Base-by-base conservation (phyloP, 164 flowering plant species). In the Sedum album region DNA sequence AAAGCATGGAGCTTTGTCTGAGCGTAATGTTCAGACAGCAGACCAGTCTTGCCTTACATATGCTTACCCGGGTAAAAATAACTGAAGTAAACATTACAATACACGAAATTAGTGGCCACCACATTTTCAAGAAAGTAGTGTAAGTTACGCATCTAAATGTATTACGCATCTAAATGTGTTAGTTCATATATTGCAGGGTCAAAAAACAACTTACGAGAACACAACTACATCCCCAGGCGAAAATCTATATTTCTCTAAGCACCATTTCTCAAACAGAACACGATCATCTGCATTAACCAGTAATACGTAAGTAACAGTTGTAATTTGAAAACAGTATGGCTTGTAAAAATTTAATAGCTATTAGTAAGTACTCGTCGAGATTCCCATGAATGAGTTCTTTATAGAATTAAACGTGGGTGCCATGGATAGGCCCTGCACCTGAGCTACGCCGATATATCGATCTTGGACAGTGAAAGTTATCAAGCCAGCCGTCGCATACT, bases 381-480 rank as follows among this genome's bases (percentile, higher is more conserved):
- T 20, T 49, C 55, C 55, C 23, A 49, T 20, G 55, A 49, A 49
- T 17, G 55, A 49, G 55, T 49, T 49, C 55, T 49, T 23, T 49
- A 5, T 49, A 49, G 55, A 25, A 49, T 49, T 49, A 9, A 49
- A 49, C 23, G 55, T n/a, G 26, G 98, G 96, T 68, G 82, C 74
- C 97, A 90, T 93, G 46, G 98, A 93, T 28, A 60, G 42, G n/a
- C 96, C 98, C 0, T 79, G 80, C 30, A 93, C 86, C 17, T 83
- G 75, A 42, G 76, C 74, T 60, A 85, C 39, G 70, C 87, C 82
- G 18, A 77, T 89, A 73, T 73, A 85, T 66, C 92, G 82, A 75
- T 93, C 98, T 20, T 89, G 82, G 69, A 90, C 46, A 17, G 96
- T 88, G 30, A 90, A 53, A 21, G 78, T 77, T 26, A 90, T 72